Base-by-base conservation (phyloP, 345 rosid species). In the Gossypium ekmanianum region DNA sequence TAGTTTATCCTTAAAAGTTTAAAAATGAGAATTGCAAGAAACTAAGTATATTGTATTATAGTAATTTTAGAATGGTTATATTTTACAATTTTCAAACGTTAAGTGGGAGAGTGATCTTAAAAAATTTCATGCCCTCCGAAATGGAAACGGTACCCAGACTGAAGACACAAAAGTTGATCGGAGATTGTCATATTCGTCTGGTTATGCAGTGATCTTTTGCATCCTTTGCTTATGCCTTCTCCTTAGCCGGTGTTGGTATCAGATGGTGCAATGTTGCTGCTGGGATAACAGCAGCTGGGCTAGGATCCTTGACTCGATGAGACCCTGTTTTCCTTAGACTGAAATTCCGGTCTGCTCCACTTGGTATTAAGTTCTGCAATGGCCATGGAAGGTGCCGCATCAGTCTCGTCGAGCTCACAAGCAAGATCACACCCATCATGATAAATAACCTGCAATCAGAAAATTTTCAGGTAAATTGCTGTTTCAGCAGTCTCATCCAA, bases 231-330 rank as follows among this genome's bases (percentile, higher is more conserved):
- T 66, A 88, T 18, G 87, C 85, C 71, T 90, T 90, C 79, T 79
- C 90, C 84, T 88, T 88, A 14, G 87, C 63, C 71, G 88, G 65
- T 56, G 81, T 43, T 43, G 86, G 74, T 70, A 90, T 83, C 76
- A 90, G 78, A 59, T 90, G 90, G 83, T 88, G 94, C 84, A 90
- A 78, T 13, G 94, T 86, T 3, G 94, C 81, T 11, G 91, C 84
- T 18, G 83, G 94, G 78, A 86, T 85, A 57, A 87, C 87, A 7
- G 90, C 86, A 79, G 87, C 83, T 17, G 92, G 92, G 64, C 83
- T 82, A 62, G 86, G 27, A 51, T 90, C 92, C 79, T 83, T 85
- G 52, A 57, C 75, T 57, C 83, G 87, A 11, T 78, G 76, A 2
- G 91, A 82, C 1, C 74, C 82, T 18, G 85, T 56, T 69, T 87